Base-by-base conservation (phyloP, 2,329 filamentous ascomycete genomes). In the Coniella lustricola region DNA sequence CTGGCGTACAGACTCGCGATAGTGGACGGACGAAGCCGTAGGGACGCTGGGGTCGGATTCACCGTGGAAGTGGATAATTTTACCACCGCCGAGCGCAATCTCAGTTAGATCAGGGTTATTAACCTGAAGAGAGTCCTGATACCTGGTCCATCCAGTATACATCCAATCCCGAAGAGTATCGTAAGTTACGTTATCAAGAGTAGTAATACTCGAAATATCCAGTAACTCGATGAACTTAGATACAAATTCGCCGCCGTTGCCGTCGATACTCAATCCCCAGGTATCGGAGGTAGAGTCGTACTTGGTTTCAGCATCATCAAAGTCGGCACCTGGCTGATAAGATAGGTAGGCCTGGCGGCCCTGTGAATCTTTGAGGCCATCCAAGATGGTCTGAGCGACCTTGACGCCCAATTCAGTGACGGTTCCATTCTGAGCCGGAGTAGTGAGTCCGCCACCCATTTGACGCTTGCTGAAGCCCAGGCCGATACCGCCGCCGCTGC, bases 281-380 rank as follows among this genome's bases (percentile, higher is more conserved):
- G 53, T 17, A 1, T 47, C 55, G 0, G 61, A 64, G 3, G 58
- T 62, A 14, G 56, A 51, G 53, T 67, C 59, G 50, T 64, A 68
- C 2, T 54, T 51, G 0, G 62, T 59, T 12, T 47, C 49, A 1
- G 60, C 63, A 45, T 67, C 66, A 1, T 39, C 49, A n/a, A 67
- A 60, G 3, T 57, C 53, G 7, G 63, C 62, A 7, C 55, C 60
- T 14, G 58, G 58, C 49, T 64, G 64, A 46, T 56, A 68, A 9
- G 62, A 62, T 20, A 68, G 51, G 56, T 68, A 69, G 3, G 57
- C 65, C 1, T 58, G 62, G 18, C 64, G 41, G n/a, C 62, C 62
- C 16, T 62, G 18, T 1, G 61, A 61, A 53, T 64, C 60, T 42
- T 59, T 53, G 1, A 65, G 53, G 20, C 66, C 65, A 22, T 64